Base-by-base conservation (phyloP, 2,329 filamentous ascomycete genomes). In the Cytospora paraplurivora region DNA sequence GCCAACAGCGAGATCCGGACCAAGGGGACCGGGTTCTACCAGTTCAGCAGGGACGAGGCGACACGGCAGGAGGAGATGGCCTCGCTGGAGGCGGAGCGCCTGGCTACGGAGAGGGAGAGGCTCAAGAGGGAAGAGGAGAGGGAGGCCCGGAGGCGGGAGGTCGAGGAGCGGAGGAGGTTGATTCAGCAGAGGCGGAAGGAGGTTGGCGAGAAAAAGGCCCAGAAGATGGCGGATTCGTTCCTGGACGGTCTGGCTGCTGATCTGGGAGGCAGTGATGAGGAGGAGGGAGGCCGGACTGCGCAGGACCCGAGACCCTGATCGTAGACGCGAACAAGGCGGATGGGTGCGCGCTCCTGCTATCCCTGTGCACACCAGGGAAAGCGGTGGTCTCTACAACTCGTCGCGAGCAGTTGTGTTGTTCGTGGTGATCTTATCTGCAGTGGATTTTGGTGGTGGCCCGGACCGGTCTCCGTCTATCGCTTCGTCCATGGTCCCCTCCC, bases 11-110 rank as follows among this genome's bases (percentile, higher is more conserved):
- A 99, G 81, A 87, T 97, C 56, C 82, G 95, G 66, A 92, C 87
- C 52, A 94, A 95, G 71, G 95, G 95, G 4, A 91, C 91, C 0
- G 95, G 91, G 0, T 99, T 98, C 77, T 97, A 93, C 78, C 88
- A 90, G 62, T 98, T 99, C 73, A 92, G 89, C 64, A 85, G 84
- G 68, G 90, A 96, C 74, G 88, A 89, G 72, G 87, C 84, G 68
- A 80, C 81, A 67, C 81, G 88, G 72, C 76, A 77, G 70, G 70
- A 71, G 56, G 91, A 98, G 81, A 97, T 98, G 91, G 82, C 85
- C 68, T 83, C 82, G 52, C 78, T 97, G 62, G 83, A 86, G 67
- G 80, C 82, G 69, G 88, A 92, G 74, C 81, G 91, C 64, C 76
- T 80, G 66, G 84, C 86, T 72, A 95, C 91, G 58, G 89, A 93